Conservation (phyloP, 1,284 basidiomycete genomes). For the Malassezia arunalokei region DNA sequence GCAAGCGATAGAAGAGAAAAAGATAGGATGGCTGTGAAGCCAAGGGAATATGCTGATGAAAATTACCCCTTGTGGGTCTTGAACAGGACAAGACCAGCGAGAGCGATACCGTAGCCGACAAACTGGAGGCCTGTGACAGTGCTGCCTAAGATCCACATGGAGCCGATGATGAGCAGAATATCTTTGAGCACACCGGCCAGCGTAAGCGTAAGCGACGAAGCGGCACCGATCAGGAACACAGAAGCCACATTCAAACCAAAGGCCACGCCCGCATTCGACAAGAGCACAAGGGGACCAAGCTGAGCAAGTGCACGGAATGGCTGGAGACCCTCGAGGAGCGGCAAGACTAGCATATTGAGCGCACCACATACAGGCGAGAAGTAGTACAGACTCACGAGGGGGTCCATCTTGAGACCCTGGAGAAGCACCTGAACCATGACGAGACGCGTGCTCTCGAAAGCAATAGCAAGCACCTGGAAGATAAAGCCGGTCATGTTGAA, state of each 20-base stretch:
- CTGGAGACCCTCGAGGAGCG: conserved; percentile 76
- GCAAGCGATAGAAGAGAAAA: neutral
- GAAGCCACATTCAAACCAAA: conserved; percentile 85
- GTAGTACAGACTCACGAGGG: conserved; percentile 86
- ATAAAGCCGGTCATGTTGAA: conserved; percentile 80
- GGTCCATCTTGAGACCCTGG: conserved; percentile 90
- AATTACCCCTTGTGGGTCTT: conserved; percentile 59
- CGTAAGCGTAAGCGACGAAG: conserved; percentile 75
- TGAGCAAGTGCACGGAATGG: conserved; percentile 66
- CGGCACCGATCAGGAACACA: conserved; percentile 82
- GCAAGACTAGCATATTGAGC: conserved; percentile 71
- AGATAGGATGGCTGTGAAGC: neutral
- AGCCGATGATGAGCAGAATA: conserved; percentile 80
- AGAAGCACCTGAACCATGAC: conserved; percentile 93
- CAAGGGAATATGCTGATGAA: neutral
- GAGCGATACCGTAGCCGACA: conserved; percentile 71
- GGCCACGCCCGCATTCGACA: conserved; percentile 75
- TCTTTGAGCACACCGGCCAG: conserved; percentile 89
- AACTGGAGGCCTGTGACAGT: conserved; percentile 71
- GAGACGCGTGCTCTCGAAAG: conserved; percentile 77
- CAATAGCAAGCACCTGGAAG: conserved; percentile 46
- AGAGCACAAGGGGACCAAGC: conserved; percentile 63
- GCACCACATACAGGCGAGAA: conserved; percentile 60
- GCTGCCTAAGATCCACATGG: conserved; percentile 69
- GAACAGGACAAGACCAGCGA: conserved; percentile 67